Evolutionary conservation across 2,329 filamentous ascomycete genomes (phyloP).

Genomic region (Nemania bipapillata): DNA sequence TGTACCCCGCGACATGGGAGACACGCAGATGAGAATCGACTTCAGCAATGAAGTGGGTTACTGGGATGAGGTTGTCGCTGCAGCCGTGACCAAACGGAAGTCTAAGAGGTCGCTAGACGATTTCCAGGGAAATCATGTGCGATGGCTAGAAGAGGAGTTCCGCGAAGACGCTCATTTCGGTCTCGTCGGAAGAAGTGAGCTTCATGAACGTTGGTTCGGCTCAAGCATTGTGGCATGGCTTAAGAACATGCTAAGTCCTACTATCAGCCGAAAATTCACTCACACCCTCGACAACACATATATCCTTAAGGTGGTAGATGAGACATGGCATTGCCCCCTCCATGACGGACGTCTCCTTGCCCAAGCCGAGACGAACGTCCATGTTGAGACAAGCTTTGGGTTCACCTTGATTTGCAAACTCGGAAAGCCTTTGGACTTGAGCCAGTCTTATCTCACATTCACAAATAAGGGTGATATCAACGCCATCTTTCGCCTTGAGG

Average conservation of each 20-base stretch:
- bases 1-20: constrained; percentile 49
- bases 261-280: not conserved
- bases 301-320: constrained; percentile 5
- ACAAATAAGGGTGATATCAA: constrained; percentile 39
- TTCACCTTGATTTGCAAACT: constrained; percentile 38
- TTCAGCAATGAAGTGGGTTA: constrained; percentile 54
- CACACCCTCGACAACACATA: constrained; percentile 9
- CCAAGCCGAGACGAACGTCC: not conserved
- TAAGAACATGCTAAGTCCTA: constrained; percentile 41
- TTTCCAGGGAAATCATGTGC: constrained; percentile 47
- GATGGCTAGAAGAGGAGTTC: constrained; percentile 56
- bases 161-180: constrained; percentile 50
- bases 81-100: constrained; percentile 40
- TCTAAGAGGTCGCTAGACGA: constrained; percentile 49
- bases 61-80: constrained; percentile 51
- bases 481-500: constrained; percentile 11
- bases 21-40: constrained; percentile 55
- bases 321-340: constrained; percentile 9
- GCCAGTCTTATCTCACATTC: constrained; percentile 9
- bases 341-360: constrained; percentile 12
- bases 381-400: constrained; percentile 41
- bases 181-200: constrained; percentile 43
- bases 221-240: constrained; percentile 13
- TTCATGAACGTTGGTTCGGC: constrained; percentile 52
- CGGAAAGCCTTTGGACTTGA: constrained; percentile 49